Base-by-base conservation (phyloP, 306 rosid species). In the Inga laurina region DNA sequence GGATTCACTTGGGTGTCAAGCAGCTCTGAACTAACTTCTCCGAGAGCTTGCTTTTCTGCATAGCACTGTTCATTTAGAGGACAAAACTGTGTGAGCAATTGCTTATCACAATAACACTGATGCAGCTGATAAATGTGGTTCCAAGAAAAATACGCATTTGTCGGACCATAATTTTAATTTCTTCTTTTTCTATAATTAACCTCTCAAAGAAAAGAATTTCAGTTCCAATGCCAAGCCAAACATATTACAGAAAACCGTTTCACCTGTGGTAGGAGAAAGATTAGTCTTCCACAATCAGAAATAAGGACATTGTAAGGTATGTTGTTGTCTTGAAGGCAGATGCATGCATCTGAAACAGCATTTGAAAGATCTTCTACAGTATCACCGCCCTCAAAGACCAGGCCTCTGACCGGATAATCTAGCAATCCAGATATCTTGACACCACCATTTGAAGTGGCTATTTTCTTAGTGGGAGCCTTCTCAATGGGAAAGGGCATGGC, bases 41-140 rank as follows among this genome's bases (percentile, higher is more conserved):
- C 99, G 10, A 96, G 98, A 24, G 99, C 98, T 86, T 92, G 99
- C 86, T 96, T 96, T 91, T 96, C 99, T 34, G 99, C 99, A 85
- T 93, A 96, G 82, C 99, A 96, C 99, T 96, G 93, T 79, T 74
- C 41, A 43, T 80, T 68, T 49, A 83, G 49, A 27, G 46, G 57
- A 46, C n/a, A 45, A 46, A 43, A 12, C 41, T 34, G 61, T 27
- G 30, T 67, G 51, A 82, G 78, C 72, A 56, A 12, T 44, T 3
- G 45, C 14, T 75, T 65, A 11, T 43, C 18, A 68, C 15, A 78
- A 18, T 61, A 71, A 67, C 48, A 51, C 13, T 41, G 9, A 72
- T 46, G 59, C 51, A 46, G n/a, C 18, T 68, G 34, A 37, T 18
- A 76, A 10, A 45, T 49, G 67, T 32, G 30, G 52, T 57, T 72